These are phyloP conservation scores for Capillidium heterosporum DNA, from an alignment of 371 early-diverging fungal species.

Conservation along the genomic window DNA sequence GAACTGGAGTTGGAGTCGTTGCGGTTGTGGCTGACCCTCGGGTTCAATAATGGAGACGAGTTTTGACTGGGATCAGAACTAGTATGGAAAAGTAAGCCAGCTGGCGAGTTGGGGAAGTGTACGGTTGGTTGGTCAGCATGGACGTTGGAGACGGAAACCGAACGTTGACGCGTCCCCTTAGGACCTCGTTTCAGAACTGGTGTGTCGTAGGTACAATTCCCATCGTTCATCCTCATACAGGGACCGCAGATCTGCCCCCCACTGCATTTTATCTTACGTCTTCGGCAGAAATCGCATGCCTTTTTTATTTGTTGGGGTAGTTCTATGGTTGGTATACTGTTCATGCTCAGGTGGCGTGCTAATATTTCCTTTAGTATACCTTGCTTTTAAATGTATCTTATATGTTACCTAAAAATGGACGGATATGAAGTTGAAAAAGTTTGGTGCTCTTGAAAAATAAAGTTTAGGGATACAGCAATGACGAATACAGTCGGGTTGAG, in stretches of 20 bases:
- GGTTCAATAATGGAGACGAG: not conserved
- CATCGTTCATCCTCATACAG: not conserved
- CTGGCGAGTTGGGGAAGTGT: not conserved
- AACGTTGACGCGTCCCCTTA: not conserved
- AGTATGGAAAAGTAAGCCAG: not conserved
- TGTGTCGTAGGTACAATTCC: not conserved
- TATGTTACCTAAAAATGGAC: too few relatives aligned
- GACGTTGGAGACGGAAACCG: not conserved
- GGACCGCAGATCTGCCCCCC: not conserved
- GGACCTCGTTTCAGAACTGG: constrained; percentile 1
- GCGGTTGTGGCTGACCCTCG: not conserved
- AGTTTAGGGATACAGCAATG: too few relatives aligned
- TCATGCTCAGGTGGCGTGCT: too few relatives aligned
- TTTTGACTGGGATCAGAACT: not conserved
- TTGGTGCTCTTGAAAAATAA: too few relatives aligned
- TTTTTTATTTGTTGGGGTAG: not conserved
- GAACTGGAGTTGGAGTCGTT: too few relatives aligned
- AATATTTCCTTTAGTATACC: too few relatives aligned
- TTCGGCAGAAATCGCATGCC: constrained; percentile 3
- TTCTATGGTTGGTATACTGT: too few relatives aligned
- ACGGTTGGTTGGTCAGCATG: not conserved
- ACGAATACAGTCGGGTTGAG: too few relatives aligned
- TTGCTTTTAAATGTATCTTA: too few relatives aligned
- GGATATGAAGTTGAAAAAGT: too few relatives aligned
- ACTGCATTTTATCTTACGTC: not conserved